Evolutionary conservation across 768 basidiomycete genomes (phyloP), one percentile per base, ranked within the genome.

Genomic region (Goffeauzyma gilvescens): DNA sequence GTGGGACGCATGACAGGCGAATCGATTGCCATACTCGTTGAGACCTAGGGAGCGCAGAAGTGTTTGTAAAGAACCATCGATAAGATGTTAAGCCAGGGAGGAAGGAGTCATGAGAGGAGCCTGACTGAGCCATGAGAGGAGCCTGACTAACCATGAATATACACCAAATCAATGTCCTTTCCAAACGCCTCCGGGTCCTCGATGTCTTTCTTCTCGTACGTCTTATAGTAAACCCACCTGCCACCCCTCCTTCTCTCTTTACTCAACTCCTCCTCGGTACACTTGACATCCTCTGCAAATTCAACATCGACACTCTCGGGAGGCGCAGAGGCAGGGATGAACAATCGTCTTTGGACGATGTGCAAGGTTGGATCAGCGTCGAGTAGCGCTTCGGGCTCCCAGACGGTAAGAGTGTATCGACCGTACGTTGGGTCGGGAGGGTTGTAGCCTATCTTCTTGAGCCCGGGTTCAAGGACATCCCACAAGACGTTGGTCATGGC

Each of bases 371-470:
- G 48, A 17, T 62, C 49, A 27, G 51, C 39, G 45, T 63, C 48
- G 24, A 66, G 50, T 10, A 37, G 32, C 5, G 34, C 37, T 43
- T 65, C 62, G 5, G 53, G 52, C 6, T 55, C 46, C 38, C 63
- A 58, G n/a, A 50, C 51, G 3, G 55, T 55, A 6, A 59, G 43
- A 2, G 52, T 45, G 36, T 60, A 67, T 27, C 66, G 53, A 6
- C 65, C 66, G 43, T 63, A 62, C 1, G 65, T 66, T 2, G 63
- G 58, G 46, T 66, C 65, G 20, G 52, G 39, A 1, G 60, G 50
- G 5, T 42, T 52, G 50, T 63, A 64, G 5, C 60, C 59, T 2
- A 52, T 14, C 6, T 41, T 49, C 7, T 51, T 46, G 23, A 65
- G 46, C 21, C 54, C 50, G 5, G 65, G 61, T 42, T 55, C 55